Base-by-base conservation (phyloP, 345 rosid species). In the Euphorbia pulcherrima region DNA sequence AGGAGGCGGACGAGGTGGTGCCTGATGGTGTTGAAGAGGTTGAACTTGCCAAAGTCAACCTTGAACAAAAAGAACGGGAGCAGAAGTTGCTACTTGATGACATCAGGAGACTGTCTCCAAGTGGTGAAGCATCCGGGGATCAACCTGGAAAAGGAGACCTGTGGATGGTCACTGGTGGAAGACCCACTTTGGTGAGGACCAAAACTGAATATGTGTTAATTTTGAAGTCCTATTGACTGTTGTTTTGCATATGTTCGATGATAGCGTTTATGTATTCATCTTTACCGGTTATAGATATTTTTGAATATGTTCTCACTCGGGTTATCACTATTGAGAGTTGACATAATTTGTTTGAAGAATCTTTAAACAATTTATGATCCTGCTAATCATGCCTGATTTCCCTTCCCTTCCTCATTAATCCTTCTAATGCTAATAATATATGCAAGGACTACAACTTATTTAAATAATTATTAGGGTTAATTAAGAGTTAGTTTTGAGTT, bases 1-100 rank as follows among this genome's bases (percentile, higher is more conserved):
- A 94, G 80, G 97, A 89, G 85, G 96, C 99, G 60, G 94, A 91
- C 75, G 99, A 86, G 74, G 87, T 94, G 74, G 99, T 91, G 77
- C 99, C 99, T 61, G 89, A 88, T 72, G 99, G 97, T 68, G 96
- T 88, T 71, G 91, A 89, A 80, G 99, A 94, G 80, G 97, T 94
- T 51, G 99, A 89, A 84, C 86, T 89, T 79, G 99, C 99, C 67
- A 88, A 84, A 81, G 75, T 94, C 60, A 74, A 83, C 83, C 92
- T 94, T 64, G 96, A 94, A 77, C 84, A 81, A 68, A 89, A 82
- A 71, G 97, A 91, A 66, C 76, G 88, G 63, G 93, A 72, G 74
- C 86, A 77, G 80, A 91, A 84, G 68, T 74, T 94, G 83, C 79
- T 94, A 69, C 83, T 87, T 72, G 81, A 80, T 76, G 99, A 91